phyloP scores from a whole-genome alignment of 495 filamentous ascomycete species.

The Endocarpon pusillum region DNA sequence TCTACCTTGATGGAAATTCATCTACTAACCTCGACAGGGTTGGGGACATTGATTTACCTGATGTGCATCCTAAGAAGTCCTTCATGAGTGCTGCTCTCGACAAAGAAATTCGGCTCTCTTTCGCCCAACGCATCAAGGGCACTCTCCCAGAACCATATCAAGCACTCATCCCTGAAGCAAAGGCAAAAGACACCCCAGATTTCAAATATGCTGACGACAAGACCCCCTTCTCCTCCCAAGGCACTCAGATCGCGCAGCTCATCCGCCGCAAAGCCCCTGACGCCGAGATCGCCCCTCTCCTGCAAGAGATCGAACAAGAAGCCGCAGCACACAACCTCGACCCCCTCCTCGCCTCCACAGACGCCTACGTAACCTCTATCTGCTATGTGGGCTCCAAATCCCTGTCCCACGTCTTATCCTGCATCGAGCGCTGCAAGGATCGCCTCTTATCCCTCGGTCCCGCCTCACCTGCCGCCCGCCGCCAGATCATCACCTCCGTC shows the following conservation, averaged over 20 bases:
- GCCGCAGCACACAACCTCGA: conserved; percentile 54
- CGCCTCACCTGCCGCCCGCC: conserved; percentile 50
- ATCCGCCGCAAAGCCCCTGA: conserved; percentile 71
- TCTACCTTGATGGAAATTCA: neutral
- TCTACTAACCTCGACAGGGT: conserved; percentile 28
- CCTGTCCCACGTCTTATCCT: conserved; percentile 85
- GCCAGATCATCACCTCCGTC: conserved; percentile 79
- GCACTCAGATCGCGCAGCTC: conserved; percentile 56
- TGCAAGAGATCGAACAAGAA: conserved; percentile 58
- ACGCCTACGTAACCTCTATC: conserved; percentile 83
- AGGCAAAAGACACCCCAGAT: conserved; percentile 83
- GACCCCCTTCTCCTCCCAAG: conserved; percentile 66
- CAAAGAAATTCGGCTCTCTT: conserved; percentile 93
- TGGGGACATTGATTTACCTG: conserved; percentile 62
- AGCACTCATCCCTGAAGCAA: conserved; percentile 60
- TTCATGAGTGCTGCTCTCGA: conserved; percentile 83
- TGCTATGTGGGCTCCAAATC: conserved; percentile 88
- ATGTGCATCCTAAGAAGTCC: conserved; percentile 72
- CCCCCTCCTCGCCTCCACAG: conserved; percentile 65
- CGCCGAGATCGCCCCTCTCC: conserved; percentile 58
- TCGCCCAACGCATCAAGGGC: conserved; percentile 87
- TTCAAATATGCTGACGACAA: conserved; percentile 80
- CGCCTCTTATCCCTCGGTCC: conserved; percentile 64
- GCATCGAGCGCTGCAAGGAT: conserved; percentile 91
- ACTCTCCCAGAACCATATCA: conserved; percentile 80